phyloP scores from a whole-genome alignment of 805 yeast species.

The Lachancea lanzarotensis region DNA sequence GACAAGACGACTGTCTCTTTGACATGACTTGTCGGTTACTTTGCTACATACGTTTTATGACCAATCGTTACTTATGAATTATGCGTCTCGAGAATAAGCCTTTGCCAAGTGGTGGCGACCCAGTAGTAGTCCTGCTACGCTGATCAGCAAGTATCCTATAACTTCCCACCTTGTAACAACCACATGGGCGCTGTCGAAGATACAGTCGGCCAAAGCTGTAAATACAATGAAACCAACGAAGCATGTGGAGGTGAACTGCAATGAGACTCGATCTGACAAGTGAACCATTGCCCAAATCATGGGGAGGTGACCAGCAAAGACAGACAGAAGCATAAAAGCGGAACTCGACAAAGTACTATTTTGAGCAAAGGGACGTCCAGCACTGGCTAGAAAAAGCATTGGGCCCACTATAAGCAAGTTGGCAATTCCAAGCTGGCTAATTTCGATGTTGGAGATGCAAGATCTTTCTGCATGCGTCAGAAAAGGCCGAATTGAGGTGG shows the following conservation, averaged over 20 bases:
- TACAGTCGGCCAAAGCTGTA: constrained; percentile 28
- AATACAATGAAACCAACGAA: constrained; percentile 24
- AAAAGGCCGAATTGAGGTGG: not conserved
- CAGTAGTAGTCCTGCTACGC: constrained; percentile 21
- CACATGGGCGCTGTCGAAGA: constrained; percentile 25
- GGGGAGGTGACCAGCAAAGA: constrained; percentile 20
- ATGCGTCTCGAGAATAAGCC: not conserved
- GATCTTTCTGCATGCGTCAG: not conserved
- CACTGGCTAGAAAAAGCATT: not conserved
- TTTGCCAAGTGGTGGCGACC: constrained; percentile 11
- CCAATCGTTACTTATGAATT: not conserved
- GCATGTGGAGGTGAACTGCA: constrained; percentile 26
- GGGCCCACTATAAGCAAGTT: constrained; percentile 8
- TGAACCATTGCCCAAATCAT: constrained; percentile 21
- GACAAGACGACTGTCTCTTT: not conserved
- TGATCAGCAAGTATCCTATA: constrained; percentile 25
- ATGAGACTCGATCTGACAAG: constrained; percentile 21
- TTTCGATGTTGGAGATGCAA: constrained; percentile 12
- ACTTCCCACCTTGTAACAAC: constrained; percentile 31
- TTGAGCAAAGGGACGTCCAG: not conserved
- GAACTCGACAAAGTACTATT: not conserved
- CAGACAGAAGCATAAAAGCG: constrained; percentile 2
- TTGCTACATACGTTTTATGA: not conserved
- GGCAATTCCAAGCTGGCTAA: constrained; percentile 19
- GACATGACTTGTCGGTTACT: too few species aligned